Percentiles rank a stretch among this genome's conserved stretches.
Evolutionary conservation across 257 asterid species (phyloP).

Genomic region (Fraxinus americana): DNA sequence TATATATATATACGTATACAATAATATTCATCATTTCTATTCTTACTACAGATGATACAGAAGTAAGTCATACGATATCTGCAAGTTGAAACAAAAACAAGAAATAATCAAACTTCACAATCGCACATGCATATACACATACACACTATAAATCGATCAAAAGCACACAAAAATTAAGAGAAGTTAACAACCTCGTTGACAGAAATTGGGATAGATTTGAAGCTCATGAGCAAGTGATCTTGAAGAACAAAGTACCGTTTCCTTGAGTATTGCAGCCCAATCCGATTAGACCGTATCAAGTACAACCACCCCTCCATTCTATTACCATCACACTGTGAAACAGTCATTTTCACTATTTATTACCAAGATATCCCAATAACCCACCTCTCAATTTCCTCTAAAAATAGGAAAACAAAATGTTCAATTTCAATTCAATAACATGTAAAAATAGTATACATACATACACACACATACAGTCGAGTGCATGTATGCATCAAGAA

Average conservation of each 20-base stretch:
- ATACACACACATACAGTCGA: background rate
- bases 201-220: constrained; percentile 74
- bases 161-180: background rate
- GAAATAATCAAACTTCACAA: constrained; percentile 17
- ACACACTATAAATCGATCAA: background rate
- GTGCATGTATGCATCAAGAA: background rate
- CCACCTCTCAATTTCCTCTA: constrained; percentile 17
- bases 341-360: constrained; percentile 42
- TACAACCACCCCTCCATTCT: constrained; percentile 97
- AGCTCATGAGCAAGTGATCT: constrained; percentile 82
- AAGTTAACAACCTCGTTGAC: constrained; percentile 50
- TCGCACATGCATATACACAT: constrained; percentile 8
- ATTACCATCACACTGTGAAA: constrained; percentile 57
- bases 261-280: constrained; percentile 88
- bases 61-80: background rate
- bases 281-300: constrained; percentile 76
- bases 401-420: background rate
- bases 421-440: constrained; percentile 10
- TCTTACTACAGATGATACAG: constrained; percentile 1
- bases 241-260: constrained; percentile 86
- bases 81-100: constrained; percentile 17
- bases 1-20: background rate
- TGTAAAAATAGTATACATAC: background rate
- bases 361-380: constrained; percentile 4
- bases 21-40: background rate